Base-by-base conservation (phyloP, 2,329 filamentous ascomycete species). In the Phialocephala subalpina region DNA sequence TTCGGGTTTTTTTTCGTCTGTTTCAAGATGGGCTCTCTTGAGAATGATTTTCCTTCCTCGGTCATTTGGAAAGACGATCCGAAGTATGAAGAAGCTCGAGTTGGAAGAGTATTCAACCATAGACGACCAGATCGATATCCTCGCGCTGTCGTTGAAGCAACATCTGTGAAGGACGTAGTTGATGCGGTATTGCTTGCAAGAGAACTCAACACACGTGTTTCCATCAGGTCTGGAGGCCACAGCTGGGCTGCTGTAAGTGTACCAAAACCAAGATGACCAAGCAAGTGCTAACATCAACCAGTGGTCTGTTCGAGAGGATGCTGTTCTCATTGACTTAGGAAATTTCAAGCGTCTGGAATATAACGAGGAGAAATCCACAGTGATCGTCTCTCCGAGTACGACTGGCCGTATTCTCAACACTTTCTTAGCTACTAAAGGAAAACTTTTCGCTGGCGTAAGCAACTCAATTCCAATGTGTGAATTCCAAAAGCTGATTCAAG, bases 181-280 rank as follows among this genome's bases (percentile, higher is more conserved):
- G 69, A 75, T 42, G 78, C 79, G 0, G 78, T 83, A 1, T 68
- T 73, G 29, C 72, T 83, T 7, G 82, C 82, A 1, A 74, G 67
- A 1, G 59, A 77, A 33, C 60, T 73, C 8, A 70, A 75, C 7
- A 77, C 73, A 66, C 77, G 80, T 2, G 75, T 85, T 1, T 82
- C 82, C 1, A 78, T 85, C 3, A 78, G 82, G 3, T 82, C 81
- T 7, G 83, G 83, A 5, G 83, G 83, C 0, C 83, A 85, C 66
- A 79, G 76, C 65, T 84, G 81, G 80, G 81, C 82, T 0, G 82
- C 79, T 0, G 45, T 49, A 49, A 22, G 45, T 49, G 20, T 20
- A 9, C 20, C 20, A 20, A 9, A 7, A 22, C 18, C 45, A 49
- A 6, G 18, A 22, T 22, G 8, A 4, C 5, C 12, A n/a, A n/a